A percentile compares a stretch with the other conserved stretches of the same genome.
Conservation (phyloP, 352 stramenopile genomes). For the Phytophthora pluvialis region DNA sequence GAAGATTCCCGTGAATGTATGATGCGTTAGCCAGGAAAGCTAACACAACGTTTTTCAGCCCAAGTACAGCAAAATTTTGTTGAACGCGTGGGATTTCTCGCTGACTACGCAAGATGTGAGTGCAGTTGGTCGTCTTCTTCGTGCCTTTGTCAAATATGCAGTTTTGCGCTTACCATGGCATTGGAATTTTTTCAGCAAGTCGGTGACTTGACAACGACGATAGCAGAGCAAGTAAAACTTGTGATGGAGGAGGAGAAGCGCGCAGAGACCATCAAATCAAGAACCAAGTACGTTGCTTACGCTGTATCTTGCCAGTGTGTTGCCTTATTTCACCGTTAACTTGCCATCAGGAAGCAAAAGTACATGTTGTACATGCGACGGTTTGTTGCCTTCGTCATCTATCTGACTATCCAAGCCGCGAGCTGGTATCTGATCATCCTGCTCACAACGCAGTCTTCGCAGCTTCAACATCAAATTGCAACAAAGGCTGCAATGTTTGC, state of each 20-base stretch:
- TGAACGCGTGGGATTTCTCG: slow-evolving; percentile 83
- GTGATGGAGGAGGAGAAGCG: slow-evolving; percentile 63
- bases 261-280: slow-evolving; percentile 48
- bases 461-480: slow-evolving; percentile 60
- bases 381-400: slow-evolving; percentile 57
- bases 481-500: slow-evolving; percentile 48
- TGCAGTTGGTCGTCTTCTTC: background rate
- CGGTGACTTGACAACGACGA: slow-evolving; percentile 60
- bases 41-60: slow-evolving; percentile 34
- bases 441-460: slow-evolving; percentile 69
- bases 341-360: slow-evolving; percentile 46
- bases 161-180: slow-evolving; percentile 2
- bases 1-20: background rate
- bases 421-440: slow-evolving; percentile 80
- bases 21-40: background rate
- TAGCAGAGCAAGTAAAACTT: slow-evolving; percentile 68
- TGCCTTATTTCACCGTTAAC: background rate
- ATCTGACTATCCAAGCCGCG: slow-evolving; percentile 64
- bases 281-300: slow-evolving; percentile 47
- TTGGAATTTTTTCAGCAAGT: slow-evolving; percentile 45
- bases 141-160: background rate
- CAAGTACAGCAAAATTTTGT: slow-evolving; percentile 62
- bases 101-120: slow-evolving; percentile 49
- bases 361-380: slow-evolving; percentile 66
- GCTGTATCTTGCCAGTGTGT: background rate